These are phyloP conservation scores for Leishmania lainsoni DNA, from an alignment of 208 protist genomes.

Conservation along the genomic window DNA sequence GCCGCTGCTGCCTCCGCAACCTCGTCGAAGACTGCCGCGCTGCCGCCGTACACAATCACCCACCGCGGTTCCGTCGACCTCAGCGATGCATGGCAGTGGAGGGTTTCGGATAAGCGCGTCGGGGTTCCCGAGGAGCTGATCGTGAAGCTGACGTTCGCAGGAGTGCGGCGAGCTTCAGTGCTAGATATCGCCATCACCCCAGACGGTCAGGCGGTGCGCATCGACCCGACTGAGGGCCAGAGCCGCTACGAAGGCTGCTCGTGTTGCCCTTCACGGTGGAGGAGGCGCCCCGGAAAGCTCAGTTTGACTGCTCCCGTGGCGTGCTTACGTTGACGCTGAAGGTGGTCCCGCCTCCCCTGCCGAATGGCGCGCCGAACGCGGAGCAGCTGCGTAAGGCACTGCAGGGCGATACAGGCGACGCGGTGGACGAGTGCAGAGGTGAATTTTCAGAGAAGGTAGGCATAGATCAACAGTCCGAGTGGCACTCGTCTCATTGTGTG, in stretches of 20 bases:
- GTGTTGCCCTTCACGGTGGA: conserved; percentile 83
- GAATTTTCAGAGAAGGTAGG: background rate
- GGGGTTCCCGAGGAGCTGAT: conserved; percentile 83
- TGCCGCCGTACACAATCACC: conserved; percentile 70
- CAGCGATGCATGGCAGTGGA: conserved; percentile 81
- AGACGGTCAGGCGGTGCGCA: conserved; percentile 53
- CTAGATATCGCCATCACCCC: conserved; percentile 64
- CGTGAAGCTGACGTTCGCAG: conserved; percentile 75
- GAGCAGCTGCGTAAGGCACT: conserved; percentile 40
- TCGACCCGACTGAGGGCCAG: conserved; percentile 50
- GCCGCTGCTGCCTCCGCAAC: background rate
- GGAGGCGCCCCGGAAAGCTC: conserved; percentile 55
- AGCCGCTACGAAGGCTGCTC: conserved; percentile 52
- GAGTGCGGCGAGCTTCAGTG: conserved; percentile 47
- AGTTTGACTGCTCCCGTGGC: conserved; percentile 55
- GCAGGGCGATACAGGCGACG: conserved; percentile 10
- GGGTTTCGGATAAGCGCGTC: conserved; percentile 67
- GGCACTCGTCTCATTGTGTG: background rate
- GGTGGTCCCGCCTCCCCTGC: conserved; percentile 67
- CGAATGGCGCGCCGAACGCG: conserved; percentile 37
- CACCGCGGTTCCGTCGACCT: conserved; percentile 84
- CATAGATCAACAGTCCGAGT: background rate
- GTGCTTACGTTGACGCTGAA: conserved; percentile 73
- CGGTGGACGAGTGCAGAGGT: background rate
- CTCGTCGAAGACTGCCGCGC: conserved; percentile 6